Percentiles rank a stretch among this genome's conserved stretches.
phyloP scores from a whole-genome alignment of 495 filamentous ascomycete genomes.

The Penicillium riverlandense region DNA sequence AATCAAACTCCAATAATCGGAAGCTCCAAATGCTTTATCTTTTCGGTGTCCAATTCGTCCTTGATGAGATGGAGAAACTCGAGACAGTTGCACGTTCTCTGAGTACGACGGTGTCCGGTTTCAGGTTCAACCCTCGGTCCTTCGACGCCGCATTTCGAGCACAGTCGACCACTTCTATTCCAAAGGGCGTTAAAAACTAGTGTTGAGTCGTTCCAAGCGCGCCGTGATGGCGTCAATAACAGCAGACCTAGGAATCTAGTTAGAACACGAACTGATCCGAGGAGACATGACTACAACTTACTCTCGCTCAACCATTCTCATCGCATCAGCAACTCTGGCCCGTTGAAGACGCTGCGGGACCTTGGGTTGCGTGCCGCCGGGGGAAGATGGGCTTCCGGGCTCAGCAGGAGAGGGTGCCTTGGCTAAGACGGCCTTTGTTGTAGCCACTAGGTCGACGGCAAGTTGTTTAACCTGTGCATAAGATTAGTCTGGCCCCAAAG shows the following conservation, averaged over 20 bases:
- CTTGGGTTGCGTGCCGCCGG: slow-evolving; percentile 26
- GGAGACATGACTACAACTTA: slow-evolving; percentile 14
- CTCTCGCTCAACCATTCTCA: slow-evolving; percentile 65
- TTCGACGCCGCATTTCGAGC: too few species aligned
- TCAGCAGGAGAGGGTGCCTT: slow-evolving; percentile 20
- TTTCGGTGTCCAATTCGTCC: too few species aligned
- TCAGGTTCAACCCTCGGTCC: too few species aligned
- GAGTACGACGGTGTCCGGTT: too few species aligned
- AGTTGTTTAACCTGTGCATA: slow-evolving; percentile 35
- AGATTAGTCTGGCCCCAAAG: slow-evolving; percentile 5
- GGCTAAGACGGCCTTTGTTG: slow-evolving; percentile 31
- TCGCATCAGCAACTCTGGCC: slow-evolving; percentile 61
- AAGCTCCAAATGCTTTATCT: too few species aligned
- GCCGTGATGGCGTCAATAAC: slow-evolving; percentile 34
- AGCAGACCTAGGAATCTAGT: slow-evolving; percentile 20
- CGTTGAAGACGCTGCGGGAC: slow-evolving; percentile 63
- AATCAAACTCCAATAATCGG: too few species aligned
- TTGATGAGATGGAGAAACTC: too few species aligned
- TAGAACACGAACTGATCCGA: slow-evolving; percentile 1
- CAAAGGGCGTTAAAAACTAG: slow-evolving; percentile 12
- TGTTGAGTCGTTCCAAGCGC: slow-evolving; percentile 32
- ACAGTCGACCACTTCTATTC: too few species aligned
- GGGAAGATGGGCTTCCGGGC: slow-evolving; percentile 22
- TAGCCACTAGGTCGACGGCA: slow-evolving; percentile 44
- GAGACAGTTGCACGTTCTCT: too few species aligned